These are phyloP conservation scores for Aristolochia fimbriata DNA, from an alignment of 164 flowering plant species.

Conservation along the genomic window DNA sequence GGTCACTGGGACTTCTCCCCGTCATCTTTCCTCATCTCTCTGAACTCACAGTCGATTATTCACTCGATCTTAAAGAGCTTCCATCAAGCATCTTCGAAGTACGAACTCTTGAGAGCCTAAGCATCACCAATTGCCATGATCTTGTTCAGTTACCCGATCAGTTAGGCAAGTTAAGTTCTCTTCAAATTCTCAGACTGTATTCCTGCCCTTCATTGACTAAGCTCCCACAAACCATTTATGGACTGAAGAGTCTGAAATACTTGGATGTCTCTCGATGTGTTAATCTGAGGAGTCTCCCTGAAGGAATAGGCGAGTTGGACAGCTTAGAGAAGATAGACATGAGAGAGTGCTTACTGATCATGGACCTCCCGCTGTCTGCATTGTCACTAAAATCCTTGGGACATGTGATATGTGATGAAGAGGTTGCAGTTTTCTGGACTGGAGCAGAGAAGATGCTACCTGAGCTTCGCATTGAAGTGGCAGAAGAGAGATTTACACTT, in stretches of 20 bases:
- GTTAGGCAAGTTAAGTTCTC: slow-evolving; percentile 30
- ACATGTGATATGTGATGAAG: slow-evolving; percentile 62
- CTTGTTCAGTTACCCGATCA: slow-evolving; percentile 39
- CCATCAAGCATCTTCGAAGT: slow-evolving; percentile 41
- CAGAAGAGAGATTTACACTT: slow-evolving; percentile 34
- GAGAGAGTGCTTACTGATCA: slow-evolving; percentile 54
- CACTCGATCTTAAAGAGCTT: slow-evolving; percentile 42
- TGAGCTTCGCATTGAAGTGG: slow-evolving; percentile 39
- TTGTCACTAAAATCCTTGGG: slow-evolving; percentile 24
- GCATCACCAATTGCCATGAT: slow-evolving; percentile 66
- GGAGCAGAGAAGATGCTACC: slow-evolving; percentile 28
- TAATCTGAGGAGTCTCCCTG: slow-evolving; percentile 50
- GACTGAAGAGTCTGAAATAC: slow-evolving; percentile 33
- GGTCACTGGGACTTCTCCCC: slow-evolving; percentile 25
- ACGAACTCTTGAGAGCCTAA: slow-evolving; percentile 32
- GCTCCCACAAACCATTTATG: slow-evolving; percentile 44
- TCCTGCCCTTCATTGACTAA: slow-evolving; percentile 45
- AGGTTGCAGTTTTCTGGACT: slow-evolving; percentile 46
- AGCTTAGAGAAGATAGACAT: slow-evolving; percentile 71
- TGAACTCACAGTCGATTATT: slow-evolving; percentile 66
- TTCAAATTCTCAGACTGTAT: slow-evolving; percentile 42
- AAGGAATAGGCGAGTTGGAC: slow-evolving; percentile 28
- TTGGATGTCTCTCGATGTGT: slow-evolving; percentile 70
- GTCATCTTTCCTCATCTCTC: slow-evolving; percentile 41
- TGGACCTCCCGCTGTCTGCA: slow-evolving; percentile 36